A percentile compares a stretch with the other conserved stretches of the same genome.
Evolutionary conservation across 495 filamentous ascomycete species (phyloP).

Genomic region (Neurospora africana): DNA sequence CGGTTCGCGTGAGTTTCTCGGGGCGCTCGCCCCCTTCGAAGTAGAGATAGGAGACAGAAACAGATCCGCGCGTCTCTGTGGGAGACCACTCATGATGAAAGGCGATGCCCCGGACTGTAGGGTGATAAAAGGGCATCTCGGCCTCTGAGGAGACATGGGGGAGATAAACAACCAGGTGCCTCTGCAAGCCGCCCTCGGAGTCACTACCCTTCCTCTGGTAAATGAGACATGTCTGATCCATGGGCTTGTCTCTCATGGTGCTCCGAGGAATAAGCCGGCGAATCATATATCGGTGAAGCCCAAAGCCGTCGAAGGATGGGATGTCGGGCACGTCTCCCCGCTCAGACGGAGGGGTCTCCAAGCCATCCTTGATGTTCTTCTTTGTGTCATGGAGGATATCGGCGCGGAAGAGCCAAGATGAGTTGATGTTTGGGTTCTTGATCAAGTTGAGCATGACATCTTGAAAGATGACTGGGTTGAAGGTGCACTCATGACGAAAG

Average conservation of each 20-base stretch:
- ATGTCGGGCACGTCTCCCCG: background rate
- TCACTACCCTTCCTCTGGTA: conserved; percentile 28
- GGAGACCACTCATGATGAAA: conserved; percentile 56
- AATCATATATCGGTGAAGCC: conserved; percentile 41
- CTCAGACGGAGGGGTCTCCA: conserved; percentile 8
- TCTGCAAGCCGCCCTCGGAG: conserved; percentile 9
- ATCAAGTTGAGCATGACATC: conserved; percentile 63
- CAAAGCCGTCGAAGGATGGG: conserved; percentile 19
- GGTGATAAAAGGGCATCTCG: conserved; percentile 80
- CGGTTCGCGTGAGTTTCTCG: conserved; percentile 57
- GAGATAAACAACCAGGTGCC: conserved; percentile 62
- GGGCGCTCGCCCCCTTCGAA: conserved; percentile 36
- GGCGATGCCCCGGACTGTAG: conserved; percentile 57
- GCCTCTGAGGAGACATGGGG: conserved; percentile 54
- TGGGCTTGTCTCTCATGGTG: conserved; percentile 54
- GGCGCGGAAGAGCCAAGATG: conserved; percentile 71
- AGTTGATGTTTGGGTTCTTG: conserved; percentile 78
- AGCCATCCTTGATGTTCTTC: background rate
- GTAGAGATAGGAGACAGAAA: conserved; percentile 60
- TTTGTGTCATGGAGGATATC: conserved; percentile 57
- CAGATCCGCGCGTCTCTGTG: conserved; percentile 27
- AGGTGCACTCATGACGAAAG: conserved; percentile 43
- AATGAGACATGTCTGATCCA: conserved; percentile 74
- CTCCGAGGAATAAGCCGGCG: conserved; percentile 75
- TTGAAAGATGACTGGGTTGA: conserved; percentile 47